A percentile compares a stretch with the other conserved stretches of the same genome.
Conservation (phyloP, 176 grass and related monocot genomes). For the bread wheat (Triticum aestivum) region DNA sequence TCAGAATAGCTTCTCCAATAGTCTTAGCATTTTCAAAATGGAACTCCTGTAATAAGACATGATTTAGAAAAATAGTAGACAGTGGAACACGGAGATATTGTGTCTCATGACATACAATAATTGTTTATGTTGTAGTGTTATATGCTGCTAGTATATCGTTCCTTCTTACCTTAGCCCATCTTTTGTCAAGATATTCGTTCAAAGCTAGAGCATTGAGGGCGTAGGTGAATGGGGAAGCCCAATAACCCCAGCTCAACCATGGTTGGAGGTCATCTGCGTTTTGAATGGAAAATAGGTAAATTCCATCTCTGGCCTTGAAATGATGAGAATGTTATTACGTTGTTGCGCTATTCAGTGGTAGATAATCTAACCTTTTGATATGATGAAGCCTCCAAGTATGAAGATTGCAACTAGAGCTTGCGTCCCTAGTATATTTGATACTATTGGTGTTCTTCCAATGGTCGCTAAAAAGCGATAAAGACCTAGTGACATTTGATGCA, state of each 20-base stretch:
- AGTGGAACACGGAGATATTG: neutral
- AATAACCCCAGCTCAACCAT: conserved; percentile 64
- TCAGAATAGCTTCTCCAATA: conserved; percentile 67
- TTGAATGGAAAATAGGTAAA: conserved; percentile 23
- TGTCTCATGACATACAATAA: neutral
- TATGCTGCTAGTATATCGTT: conserved; percentile 4
- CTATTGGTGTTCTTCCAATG: conserved; percentile 77
- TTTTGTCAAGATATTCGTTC: conserved; percentile 61
- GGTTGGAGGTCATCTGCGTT: conserved; percentile 46
- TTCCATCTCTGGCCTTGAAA: neutral
- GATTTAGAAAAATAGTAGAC: neutral
- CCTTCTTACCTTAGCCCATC: conserved; percentile 73
- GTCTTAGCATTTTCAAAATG: conserved; percentile 45
- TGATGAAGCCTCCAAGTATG: conserved; percentile 75
- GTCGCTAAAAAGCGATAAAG: conserved; percentile 73
- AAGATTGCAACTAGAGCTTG: conserved; percentile 57
- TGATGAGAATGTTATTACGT: neutral
- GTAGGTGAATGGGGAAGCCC: conserved; percentile 61
- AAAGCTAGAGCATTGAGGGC: conserved; percentile 53
- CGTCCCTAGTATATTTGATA: conserved; percentile 64
- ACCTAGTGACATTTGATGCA: conserved; percentile 86
- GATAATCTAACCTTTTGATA: conserved; percentile 70
- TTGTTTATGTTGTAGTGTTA: neutral
- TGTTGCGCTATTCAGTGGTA: neutral
- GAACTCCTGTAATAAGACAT: conserved; percentile 47